Conservation (phyloP, 495 filamentous ascomycete species). For the Annulohypoxylon nitens region DNA sequence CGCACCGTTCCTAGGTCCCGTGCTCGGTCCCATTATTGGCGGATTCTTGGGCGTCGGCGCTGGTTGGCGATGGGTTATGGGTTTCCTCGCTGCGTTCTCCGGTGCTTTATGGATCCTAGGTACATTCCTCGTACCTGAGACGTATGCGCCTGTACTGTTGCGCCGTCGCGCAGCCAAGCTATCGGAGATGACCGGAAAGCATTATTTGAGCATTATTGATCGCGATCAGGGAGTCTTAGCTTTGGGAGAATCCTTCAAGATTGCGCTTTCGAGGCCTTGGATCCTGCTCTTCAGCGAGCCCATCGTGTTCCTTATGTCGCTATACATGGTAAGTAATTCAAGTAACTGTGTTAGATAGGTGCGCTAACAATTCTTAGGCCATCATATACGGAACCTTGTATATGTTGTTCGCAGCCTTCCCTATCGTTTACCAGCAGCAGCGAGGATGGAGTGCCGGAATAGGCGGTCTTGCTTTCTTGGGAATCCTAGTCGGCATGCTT, state of each 20-base stretch:
- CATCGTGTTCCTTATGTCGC: slow-evolving; percentile 9
- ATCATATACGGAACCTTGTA: slow-evolving; percentile 74
- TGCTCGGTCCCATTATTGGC: slow-evolving; percentile 70
- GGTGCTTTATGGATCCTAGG: slow-evolving; percentile 63
- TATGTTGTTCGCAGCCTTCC: slow-evolving; percentile 73
- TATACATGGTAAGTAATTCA: slow-evolving; percentile 66
- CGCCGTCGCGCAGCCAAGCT: neutral
- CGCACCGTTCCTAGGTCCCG: slow-evolving; percentile 58
- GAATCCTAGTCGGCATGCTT: slow-evolving; percentile 59
- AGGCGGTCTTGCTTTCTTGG: slow-evolving; percentile 63
- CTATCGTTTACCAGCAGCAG: slow-evolving; percentile 63
- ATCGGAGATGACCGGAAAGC: slow-evolving; percentile 7
- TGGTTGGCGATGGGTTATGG: slow-evolving; percentile 71
- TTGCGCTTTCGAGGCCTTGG: slow-evolving; percentile 6
- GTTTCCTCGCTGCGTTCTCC: slow-evolving; percentile 69
- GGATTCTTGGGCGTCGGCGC: slow-evolving; percentile 65
- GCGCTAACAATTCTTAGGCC: slow-evolving; percentile 51
- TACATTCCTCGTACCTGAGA: slow-evolving; percentile 58
- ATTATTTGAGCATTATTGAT: slow-evolving; percentile 1
- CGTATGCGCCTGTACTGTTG: slow-evolving; percentile 2
- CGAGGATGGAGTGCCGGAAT: slow-evolving; percentile 60
- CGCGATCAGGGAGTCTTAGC: neutral
- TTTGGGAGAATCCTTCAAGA: slow-evolving; percentile 1
- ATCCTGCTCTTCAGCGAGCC: slow-evolving; percentile 9
- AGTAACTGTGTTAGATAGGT: slow-evolving; percentile 50